A percentile compares a stretch with the other conserved stretches of the same genome.
phyloP scores from a whole-genome alignment of 306 rosid genomes.

The Rosa multiflora region DNA sequence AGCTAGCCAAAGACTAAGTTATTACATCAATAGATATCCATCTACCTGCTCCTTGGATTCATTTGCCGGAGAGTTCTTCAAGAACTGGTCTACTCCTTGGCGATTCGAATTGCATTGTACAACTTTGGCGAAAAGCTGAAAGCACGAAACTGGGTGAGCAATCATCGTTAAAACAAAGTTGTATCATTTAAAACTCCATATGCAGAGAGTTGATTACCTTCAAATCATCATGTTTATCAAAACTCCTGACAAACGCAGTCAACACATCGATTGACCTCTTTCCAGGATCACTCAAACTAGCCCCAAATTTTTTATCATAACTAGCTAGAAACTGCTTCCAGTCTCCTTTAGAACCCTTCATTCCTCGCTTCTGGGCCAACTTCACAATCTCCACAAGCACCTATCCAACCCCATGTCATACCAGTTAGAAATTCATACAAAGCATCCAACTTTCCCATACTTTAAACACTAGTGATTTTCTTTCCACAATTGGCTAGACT shows the following conservation, averaged over 20 bases:
- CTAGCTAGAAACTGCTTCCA: constrained; percentile 72
- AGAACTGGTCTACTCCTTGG: constrained; percentile 31
- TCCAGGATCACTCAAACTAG: constrained; percentile 68
- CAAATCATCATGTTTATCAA: constrained; percentile 45
- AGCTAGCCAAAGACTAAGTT: not conserved
- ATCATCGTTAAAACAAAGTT: not conserved
- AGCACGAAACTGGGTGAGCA: not conserved
- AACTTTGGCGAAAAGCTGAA: constrained; percentile 57
- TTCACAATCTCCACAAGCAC: constrained; percentile 74
- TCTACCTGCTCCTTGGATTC: constrained; percentile 69
- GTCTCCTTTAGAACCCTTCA: constrained; percentile 62
- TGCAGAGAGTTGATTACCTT: constrained; percentile 42
- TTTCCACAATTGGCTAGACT: too few species aligned
- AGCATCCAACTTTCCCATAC: not conserved
- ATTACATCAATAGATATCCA: not conserved
- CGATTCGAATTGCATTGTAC: constrained; percentile 54
- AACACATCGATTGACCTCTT: constrained; percentile 55
- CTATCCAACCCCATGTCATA: constrained; percentile 21
- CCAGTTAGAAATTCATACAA: not conserved
- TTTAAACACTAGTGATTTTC: not conserved
- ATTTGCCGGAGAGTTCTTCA: constrained; percentile 34
- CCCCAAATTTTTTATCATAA: constrained; percentile 64
- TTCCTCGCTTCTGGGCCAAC: constrained; percentile 61
- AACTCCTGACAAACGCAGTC: constrained; percentile 67
- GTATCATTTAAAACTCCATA: not conserved